Conservation (phyloP, 225 moss, liverwort and hornwort genomes). For the Polytrichum commune region DNA sequence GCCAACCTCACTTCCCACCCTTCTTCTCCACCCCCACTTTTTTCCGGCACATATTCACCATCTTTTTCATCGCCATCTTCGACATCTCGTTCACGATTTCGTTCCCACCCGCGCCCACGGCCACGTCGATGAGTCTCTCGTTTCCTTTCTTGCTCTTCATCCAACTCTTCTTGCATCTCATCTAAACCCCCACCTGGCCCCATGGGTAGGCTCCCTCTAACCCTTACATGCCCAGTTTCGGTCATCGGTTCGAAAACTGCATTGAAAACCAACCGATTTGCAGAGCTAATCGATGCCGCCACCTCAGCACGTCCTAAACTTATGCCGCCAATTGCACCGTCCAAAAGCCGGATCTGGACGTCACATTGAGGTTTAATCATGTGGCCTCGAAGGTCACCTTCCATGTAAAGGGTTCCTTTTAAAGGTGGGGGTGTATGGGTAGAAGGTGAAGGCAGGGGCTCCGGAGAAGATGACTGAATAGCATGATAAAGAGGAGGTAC, state of each 20-base stretch:
- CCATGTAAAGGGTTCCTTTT: slow-evolving; percentile 94
- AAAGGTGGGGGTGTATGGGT: slow-evolving; percentile 68
- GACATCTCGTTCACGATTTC: slow-evolving; percentile 72
- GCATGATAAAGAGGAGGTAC: slow-evolving; percentile 91
- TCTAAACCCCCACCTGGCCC: slow-evolving; percentile 70
- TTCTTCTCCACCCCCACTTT: slow-evolving; percentile 85
- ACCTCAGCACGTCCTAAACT: slow-evolving; percentile 94
- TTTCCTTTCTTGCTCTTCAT: slow-evolving; percentile 68
- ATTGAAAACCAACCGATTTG: slow-evolving; percentile 90
- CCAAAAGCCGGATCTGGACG: slow-evolving; percentile 89
- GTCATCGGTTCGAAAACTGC: slow-evolving; percentile 89
- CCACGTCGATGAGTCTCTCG: slow-evolving; percentile 65
- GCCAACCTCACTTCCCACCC: slow-evolving; percentile 98
- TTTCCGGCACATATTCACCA: slow-evolving; percentile 52
- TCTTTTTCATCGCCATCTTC: slow-evolving; percentile 58
- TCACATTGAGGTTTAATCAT: slow-evolving; percentile 96
- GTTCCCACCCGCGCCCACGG: slow-evolving; percentile 80
- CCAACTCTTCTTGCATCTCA: slow-evolving; percentile 67
- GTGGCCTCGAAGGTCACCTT: slow-evolving; percentile 92
- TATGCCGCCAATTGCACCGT: slow-evolving; percentile 92
- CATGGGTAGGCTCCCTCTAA: slow-evolving; percentile 91
- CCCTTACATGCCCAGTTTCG: slow-evolving; percentile 87
- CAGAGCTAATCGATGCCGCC: slow-evolving; percentile 91
- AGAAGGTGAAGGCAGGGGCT: slow-evolving; percentile 64
- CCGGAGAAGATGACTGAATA: slow-evolving; percentile 82